phyloP scores from a whole-genome alignment of 257 asterid genomes.

The Misopates orontium region DNA sequence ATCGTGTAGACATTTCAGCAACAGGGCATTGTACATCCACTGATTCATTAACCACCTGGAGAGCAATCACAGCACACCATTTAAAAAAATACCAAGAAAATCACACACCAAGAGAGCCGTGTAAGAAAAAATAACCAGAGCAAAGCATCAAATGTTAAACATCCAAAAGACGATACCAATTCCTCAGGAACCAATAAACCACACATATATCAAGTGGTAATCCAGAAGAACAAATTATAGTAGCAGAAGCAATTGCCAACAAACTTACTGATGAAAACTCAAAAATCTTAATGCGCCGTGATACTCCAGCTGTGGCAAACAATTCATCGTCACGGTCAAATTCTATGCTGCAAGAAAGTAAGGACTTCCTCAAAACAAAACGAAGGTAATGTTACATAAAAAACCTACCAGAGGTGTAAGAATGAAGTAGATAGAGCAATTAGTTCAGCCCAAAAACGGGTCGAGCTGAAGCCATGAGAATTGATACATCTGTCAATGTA shows the following conservation, averaged over 20 bases:
- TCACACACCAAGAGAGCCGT: not conserved
- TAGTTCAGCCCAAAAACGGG: too few relatives aligned
- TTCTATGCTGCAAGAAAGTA: slow-evolving; percentile 60
- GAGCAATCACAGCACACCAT: slow-evolving; percentile 27
- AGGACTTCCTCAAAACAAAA: slow-evolving; percentile 10
- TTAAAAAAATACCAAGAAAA: slow-evolving; percentile 2
- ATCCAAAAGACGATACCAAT: not conserved
- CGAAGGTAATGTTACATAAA: too few relatives aligned
- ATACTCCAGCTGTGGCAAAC: slow-evolving; percentile 84
- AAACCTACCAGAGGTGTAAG: too few relatives aligned
- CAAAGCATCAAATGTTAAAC: too few relatives aligned
- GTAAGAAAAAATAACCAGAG: not conserved
- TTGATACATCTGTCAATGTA: too few relatives aligned
- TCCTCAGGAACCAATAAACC: slow-evolving; percentile 9
- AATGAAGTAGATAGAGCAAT: too few relatives aligned
- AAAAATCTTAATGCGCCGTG: slow-evolving; percentile 70
- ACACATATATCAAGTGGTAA: not conserved
- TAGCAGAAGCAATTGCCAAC: slow-evolving; percentile 20
- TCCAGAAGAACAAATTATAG: slow-evolving; percentile 16
- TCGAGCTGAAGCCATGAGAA: too few relatives aligned
- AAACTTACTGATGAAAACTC: slow-evolving; percentile 65
- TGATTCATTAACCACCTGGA: slow-evolving; percentile 79
- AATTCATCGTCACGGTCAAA: slow-evolving; percentile 81
- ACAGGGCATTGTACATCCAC: slow-evolving; percentile 68
- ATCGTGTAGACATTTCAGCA: slow-evolving; percentile 83